Evolutionary conservation across 495 filamentous ascomycete genomes (phyloP).

Genomic region (Penicillium verhagenii): DNA sequence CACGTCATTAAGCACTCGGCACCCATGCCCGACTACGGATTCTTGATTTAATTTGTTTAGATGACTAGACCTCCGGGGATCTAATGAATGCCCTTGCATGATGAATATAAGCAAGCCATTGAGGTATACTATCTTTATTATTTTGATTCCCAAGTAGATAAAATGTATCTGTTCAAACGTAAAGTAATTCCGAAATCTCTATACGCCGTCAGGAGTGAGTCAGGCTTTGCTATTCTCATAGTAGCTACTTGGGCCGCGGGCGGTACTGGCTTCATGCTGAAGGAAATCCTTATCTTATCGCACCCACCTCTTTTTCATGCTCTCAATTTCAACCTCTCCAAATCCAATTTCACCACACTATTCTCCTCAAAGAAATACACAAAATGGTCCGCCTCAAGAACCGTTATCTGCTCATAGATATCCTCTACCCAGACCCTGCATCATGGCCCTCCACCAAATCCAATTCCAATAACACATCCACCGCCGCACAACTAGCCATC

Average conservation of each 20-base stretch:
- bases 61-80: slow-evolving; percentile 32
- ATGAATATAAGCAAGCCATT: slow-evolving; percentile 14
- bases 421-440: slow-evolving; percentile 73
- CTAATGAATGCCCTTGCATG: slow-evolving; percentile 36
- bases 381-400: slow-evolving; percentile 93
- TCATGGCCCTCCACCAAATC: slow-evolving; percentile 25
- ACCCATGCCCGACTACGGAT: slow-evolving; percentile 25
- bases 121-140: not conserved
- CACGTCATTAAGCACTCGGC: slow-evolving; percentile 19
- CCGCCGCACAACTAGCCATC: slow-evolving; percentile 56
- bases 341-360: not conserved
- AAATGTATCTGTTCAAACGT: not conserved
- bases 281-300: not conserved
- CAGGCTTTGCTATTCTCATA: too few relatives aligned
- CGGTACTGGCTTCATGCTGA: too few relatives aligned
- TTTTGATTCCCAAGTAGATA: not conserved
- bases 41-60: slow-evolving; percentile 34
- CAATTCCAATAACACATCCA: slow-evolving; percentile 1
- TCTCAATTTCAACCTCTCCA: not conserved
- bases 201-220: not conserved
- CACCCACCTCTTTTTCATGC: not conserved
- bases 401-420: slow-evolving; percentile 88
- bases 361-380: slow-evolving; percentile 4
- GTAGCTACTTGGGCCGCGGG: too few relatives aligned
- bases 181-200: not conserved